Conservation (phyloP, 177 flowering plant genomes). For the Tripterygium wilfordii region DNA sequence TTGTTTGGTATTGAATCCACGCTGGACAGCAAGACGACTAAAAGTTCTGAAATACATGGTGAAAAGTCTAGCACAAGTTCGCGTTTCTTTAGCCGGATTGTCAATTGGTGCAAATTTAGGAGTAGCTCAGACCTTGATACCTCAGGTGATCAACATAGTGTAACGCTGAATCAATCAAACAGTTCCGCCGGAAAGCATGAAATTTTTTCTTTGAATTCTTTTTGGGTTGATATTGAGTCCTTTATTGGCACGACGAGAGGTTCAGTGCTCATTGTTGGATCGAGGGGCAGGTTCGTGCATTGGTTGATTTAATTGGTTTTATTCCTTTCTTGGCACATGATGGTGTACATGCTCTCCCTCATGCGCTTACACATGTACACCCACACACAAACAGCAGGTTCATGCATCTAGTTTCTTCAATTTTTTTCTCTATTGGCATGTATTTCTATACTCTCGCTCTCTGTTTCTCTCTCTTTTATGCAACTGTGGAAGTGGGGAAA, state of each 20-base stretch:
- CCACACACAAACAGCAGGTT: no score
- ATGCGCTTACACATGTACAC: no score
- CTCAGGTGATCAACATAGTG: constrained; percentile 10
- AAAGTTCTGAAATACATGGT: constrained; percentile 10
- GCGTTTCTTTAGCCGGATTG: constrained; percentile 21
- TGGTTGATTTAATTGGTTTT: background rate
- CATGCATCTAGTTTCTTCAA: no score
- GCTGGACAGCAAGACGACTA: constrained; percentile 8
- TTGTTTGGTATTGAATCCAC: constrained; percentile 15
- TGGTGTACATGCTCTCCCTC: no score
- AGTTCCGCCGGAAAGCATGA: constrained; percentile 19
- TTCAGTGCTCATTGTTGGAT: constrained; percentile 26
- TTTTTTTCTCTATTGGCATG: no score
- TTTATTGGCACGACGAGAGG: constrained; percentile 47
- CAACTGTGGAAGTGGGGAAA: no score
- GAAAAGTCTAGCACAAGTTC: constrained; percentile 13
- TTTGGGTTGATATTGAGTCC: constrained; percentile 62
- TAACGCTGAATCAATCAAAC: constrained; percentile 8
- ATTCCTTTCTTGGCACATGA: background rate
- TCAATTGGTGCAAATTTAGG: constrained; percentile 33
- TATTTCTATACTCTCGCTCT: no score
- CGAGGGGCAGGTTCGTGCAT: constrained; percentile 60
- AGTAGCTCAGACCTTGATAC: constrained; percentile 11
- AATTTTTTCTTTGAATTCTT: constrained; percentile 31
- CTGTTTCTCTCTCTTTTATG: no score